Percentiles rank a stretch among this genome's conserved stretches.
These are phyloP conservation scores for Micractinium sp. DNA, from an alignment of 139 green algal genomes.

Conservation along the genomic window DNA sequence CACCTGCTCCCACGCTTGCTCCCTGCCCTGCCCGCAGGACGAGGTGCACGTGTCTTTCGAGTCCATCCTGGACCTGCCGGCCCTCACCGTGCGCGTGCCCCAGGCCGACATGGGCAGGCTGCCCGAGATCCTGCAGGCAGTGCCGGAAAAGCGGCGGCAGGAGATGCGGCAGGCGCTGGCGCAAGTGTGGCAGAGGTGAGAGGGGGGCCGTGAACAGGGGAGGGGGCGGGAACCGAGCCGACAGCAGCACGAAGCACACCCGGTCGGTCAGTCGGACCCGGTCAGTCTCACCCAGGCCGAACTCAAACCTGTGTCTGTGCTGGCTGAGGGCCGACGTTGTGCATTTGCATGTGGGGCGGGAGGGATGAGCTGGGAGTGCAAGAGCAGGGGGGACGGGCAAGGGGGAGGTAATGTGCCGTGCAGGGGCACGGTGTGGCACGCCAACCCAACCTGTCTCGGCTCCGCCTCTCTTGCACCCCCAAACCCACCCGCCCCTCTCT, in stretches of 20 bases:
- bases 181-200: neutral
- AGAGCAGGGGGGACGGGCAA: neutral
- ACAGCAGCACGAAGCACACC: too few species aligned
- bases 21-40: neutral
- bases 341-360: neutral
- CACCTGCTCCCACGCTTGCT: neutral
- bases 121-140: slow-evolving; percentile 43
- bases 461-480: neutral
- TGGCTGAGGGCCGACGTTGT: neutral
- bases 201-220: too few species aligned
- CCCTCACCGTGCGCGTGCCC: slow-evolving; percentile 25
- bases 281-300: too few species aligned
- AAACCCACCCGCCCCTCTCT: neutral
- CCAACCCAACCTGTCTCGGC: neutral
- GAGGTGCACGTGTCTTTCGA: slow-evolving; percentile 44
- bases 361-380: too few species aligned
- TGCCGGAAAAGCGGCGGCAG: slow-evolving; percentile 38
- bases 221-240: too few species aligned
- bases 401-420: neutral
- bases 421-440: too few species aligned
- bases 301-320: neutral
- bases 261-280: too few species aligned
- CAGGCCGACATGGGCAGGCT: neutral
- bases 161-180: slow-evolving; percentile 42
- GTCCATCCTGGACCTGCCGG: slow-evolving; percentile 22